These are phyloP conservation scores for Aspergillus fumigatus DNA, from an alignment of 2,329 filamentous ascomycete genomes.

Conservation along the genomic window DNA sequence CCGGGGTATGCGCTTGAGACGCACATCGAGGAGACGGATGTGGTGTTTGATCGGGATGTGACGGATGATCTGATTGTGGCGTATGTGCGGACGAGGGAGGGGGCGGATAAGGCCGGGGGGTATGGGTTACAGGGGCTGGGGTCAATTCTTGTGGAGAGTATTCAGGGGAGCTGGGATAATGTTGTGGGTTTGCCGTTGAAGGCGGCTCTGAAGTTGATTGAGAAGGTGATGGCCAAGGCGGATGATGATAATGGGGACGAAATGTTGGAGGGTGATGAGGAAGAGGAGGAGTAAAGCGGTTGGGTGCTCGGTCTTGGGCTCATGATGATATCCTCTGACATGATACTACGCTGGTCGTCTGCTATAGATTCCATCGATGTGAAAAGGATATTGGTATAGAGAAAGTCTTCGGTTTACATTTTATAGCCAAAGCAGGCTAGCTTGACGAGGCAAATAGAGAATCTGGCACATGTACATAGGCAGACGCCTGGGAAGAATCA, in stretches of 20 bases:
- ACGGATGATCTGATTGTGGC: constrained; percentile 78
- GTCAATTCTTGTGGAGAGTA: constrained; percentile 78
- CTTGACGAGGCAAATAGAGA: constrained; percentile 16
- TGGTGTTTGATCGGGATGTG: constrained; percentile 72
- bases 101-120: constrained; percentile 91
- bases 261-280: constrained; percentile 39
- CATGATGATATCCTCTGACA: constrained; percentile 1
- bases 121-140: constrained; percentile 92
- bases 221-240: constrained; percentile 77
- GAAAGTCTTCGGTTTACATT: constrained; percentile 2
- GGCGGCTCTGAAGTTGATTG: constrained; percentile 72
- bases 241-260: constrained; percentile 55
- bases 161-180: constrained; percentile 89
- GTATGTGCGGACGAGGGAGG: constrained; percentile 70
- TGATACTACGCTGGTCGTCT: constrained; percentile 1
- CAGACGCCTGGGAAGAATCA: constrained; percentile 27
- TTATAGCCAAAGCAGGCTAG: constrained; percentile 15
- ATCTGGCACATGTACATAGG: constrained; percentile 30
- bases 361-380: not conserved
- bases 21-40: constrained; percentile 83
- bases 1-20: constrained; percentile 82
- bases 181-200: constrained; percentile 86
- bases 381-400: not conserved
- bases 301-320: not conserved
- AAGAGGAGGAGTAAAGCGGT: constrained; percentile 17